Base-by-base conservation (phyloP, 805 yeast genomes). In the Grigorovia yakushimaensis region DNA sequence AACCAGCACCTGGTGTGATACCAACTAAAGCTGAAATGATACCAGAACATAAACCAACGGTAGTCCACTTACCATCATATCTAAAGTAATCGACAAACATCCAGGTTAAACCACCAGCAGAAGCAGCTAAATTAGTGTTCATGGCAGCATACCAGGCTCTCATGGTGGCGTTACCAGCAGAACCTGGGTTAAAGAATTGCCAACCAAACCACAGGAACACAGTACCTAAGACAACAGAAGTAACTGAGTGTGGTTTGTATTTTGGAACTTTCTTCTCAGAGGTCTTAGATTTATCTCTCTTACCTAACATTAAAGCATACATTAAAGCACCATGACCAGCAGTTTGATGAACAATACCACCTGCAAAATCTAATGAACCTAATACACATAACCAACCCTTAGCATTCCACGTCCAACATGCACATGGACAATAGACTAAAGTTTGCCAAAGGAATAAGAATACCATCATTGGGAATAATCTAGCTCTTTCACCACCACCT, bases 141-240 rank as follows among this genome's bases (percentile, higher is more conserved):
- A 84, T 83, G 64, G 84, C 78, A 37, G 97, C 96, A 73, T 88
- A 88, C 84, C 88, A 87, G 49, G 96, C 89, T 71, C 97, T 83
- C 65, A 93, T 81, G 52, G 91, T 70, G 36, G 96, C 86, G 63
- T 88, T 84, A 67, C 96, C 97, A 44, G 97, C 85, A 43, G 96
- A 88, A 59, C 98, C 98, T 68, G 96, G 97, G 76, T 93, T 93
- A 80, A 93, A 93, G 61, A 88, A 88, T 49, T 54, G 57, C 98
- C 98, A 93, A 36, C 98, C 98, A 60, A 93, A 88, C 96, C 97
- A 91, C 57, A 93, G 77, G 73, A 93, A 85, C 11, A 87, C 83
- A 19, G 97, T 88, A 47, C 98, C 98, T 49, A 93, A 70, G 17
- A 89, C 96, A 49, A 88, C 87, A 42, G 88, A 78, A 8, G 95